Evolutionary conservation across 2,329 filamentous ascomycete species (phyloP).

Genomic region (Fusarium bactridioides): DNA sequence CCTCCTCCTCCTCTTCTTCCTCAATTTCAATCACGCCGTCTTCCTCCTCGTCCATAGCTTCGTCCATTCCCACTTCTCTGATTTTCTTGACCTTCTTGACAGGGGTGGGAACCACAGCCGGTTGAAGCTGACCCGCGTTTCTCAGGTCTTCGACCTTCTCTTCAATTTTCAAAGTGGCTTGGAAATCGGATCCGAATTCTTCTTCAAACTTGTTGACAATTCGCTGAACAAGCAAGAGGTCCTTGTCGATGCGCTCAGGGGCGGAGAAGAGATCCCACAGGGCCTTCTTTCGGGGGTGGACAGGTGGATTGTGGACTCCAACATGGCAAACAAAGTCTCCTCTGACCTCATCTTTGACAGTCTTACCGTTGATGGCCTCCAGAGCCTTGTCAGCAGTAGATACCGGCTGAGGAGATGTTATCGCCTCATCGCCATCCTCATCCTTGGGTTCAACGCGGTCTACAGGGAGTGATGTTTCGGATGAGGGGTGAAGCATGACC

Average conservation of each 20-base stretch:
- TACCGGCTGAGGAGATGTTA: slow-evolving; percentile 59
- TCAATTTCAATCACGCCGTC: slow-evolving; percentile 76
- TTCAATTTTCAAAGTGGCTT: slow-evolving; percentile 82
- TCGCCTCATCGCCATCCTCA: slow-evolving; percentile 67
- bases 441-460: slow-evolving; percentile 80
- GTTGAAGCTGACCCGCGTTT: slow-evolving; percentile 78
- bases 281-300: slow-evolving; percentile 89
- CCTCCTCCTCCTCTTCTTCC: slow-evolving; percentile 69
- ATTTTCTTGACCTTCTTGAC: slow-evolving; percentile 68
- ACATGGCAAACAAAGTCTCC: slow-evolving; percentile 98
- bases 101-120: slow-evolving; percentile 61
- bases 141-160: slow-evolving; percentile 85
- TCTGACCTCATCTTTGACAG: slow-evolving; percentile 90
- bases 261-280: slow-evolving; percentile 96
- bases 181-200: slow-evolving; percentile 79
- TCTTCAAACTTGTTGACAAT: slow-evolving; percentile 85
- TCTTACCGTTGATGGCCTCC: slow-evolving; percentile 96
- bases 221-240: slow-evolving; percentile 82
- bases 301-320: slow-evolving; percentile 90
- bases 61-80: slow-evolving; percentile 66
- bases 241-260: slow-evolving; percentile 90
- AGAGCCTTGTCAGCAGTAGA: slow-evolving; percentile 85
- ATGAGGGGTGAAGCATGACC: slow-evolving; percentile 90
- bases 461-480: slow-evolving; percentile 69
- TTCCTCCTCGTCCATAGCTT: slow-evolving; percentile 69